phyloP scores from a whole-genome alignment of 805 yeast genomes.

The Soucietia sequanensis region DNA sequence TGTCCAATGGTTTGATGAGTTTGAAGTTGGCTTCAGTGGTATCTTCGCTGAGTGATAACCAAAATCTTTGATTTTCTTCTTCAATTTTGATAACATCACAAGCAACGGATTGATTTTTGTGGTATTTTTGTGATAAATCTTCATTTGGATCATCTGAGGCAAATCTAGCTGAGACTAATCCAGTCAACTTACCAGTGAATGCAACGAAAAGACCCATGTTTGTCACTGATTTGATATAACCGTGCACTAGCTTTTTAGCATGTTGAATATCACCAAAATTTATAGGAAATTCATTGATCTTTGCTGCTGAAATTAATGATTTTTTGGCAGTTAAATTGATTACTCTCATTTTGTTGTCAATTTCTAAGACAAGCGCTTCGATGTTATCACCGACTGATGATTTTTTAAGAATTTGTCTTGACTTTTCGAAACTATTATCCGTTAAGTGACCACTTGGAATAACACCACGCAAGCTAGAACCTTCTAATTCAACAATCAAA shows the following conservation, averaged over 20 bases:
- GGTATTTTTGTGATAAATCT: constrained; percentile 54
- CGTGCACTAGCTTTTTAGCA: constrained; percentile 50
- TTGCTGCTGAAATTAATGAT: constrained; percentile 65
- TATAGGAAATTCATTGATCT: constrained; percentile 52
- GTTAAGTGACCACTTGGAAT: constrained; percentile 72
- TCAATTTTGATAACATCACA: constrained; percentile 68
- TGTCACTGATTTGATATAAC: constrained; percentile 79
- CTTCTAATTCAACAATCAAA: constrained; percentile 60
- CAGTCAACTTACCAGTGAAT: constrained; percentile 78
- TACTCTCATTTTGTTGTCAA: constrained; percentile 58
- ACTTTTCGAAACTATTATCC: constrained; percentile 73
- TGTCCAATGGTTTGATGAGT: constrained; percentile 60
- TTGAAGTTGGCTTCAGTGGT: constrained; percentile 26
- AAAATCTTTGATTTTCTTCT: constrained; percentile 66
- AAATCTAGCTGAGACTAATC: constrained; percentile 75
- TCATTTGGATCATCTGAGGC: constrained; percentile 53
- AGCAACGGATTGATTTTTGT: constrained; percentile 66
- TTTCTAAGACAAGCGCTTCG: constrained; percentile 66
- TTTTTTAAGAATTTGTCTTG: constrained; percentile 63
- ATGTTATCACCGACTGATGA: constrained; percentile 59
- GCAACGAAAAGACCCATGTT: constrained; percentile 78
- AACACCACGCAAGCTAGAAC: constrained; percentile 60
- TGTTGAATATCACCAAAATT: constrained; percentile 55
- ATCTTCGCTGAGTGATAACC: constrained; percentile 49
- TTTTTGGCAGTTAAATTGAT: constrained; percentile 64